These are phyloP conservation scores for Vitis cinerea DNA, from an alignment of 164 flowering plant genomes.

Conservation along the genomic window DNA sequence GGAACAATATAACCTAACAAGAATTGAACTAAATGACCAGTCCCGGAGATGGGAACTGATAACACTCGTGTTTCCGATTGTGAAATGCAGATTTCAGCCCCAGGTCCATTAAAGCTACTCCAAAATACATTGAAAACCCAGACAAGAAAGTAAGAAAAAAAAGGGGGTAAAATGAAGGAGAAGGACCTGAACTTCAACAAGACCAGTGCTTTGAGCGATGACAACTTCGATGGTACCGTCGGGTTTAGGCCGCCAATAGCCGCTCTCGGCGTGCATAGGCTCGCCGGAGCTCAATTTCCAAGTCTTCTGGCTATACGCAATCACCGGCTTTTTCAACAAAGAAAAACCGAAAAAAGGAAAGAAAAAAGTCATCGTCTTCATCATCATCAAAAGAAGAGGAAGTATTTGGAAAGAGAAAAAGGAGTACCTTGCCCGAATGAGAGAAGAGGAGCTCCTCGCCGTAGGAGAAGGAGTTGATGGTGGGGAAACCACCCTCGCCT, in stretches of 20 bases:
- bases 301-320: conserved; percentile 62
- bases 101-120: too few species aligned
- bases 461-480: conserved; percentile 64
- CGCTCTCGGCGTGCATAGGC: conserved; percentile 81
- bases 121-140: background rate
- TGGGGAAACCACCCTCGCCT: conserved; percentile 71
- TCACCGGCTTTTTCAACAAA: conserved; percentile 44
- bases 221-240: conserved; percentile 75
- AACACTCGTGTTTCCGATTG: too few species aligned
- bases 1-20: too few species aligned
- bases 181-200: conserved; percentile 74
- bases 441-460: conserved; percentile 63
- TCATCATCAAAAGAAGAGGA: background rate
- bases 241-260: conserved; percentile 72
- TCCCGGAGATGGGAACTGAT: too few species aligned
- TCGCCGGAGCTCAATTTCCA: conserved; percentile 70
- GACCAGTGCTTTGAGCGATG: conserved; percentile 79
- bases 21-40: too few species aligned
- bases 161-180: background rate
- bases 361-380: background rate
- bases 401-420: too few species aligned
- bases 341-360: background rate
- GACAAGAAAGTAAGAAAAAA: background rate
- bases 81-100: too few species aligned
- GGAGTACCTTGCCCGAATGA: conserved; percentile 47